Base-by-base conservation (phyloP, 2,329 filamentous ascomycete species). In the Hawksworthiomyces lignivorus region DNA sequence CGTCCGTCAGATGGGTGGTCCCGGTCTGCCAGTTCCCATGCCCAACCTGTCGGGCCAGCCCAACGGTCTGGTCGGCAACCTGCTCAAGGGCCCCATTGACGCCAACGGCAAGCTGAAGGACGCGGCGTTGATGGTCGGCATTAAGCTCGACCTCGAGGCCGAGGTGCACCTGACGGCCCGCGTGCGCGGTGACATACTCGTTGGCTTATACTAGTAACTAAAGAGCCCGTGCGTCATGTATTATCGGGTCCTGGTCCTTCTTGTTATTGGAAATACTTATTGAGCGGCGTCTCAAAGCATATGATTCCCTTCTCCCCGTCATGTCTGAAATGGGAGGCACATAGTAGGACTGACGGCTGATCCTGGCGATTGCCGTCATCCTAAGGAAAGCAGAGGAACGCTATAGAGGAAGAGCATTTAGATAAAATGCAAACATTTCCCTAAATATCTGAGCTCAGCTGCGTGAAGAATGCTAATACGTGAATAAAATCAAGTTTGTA, bases 91-190 rank as follows among this genome's bases (percentile, higher is more conserved):
- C 10, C 67, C 75, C 12, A 68, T 70, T 24, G 73, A 77, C 47
- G 69, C 73, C 22, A 61, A 77, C 41, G 75, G 76, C 46, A 71
- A 74, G 51, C 63, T 72, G 45, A 80, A 76, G 60, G 59, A 70
- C 30, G 72, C 76, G 5, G 74, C 73, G 2, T 63, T 80, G 32
- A 65, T 79, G 51, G 65, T 80, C 28, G 75, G 75, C 43, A 78
- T 80, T 62, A 79, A 80, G 64, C 64, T 80, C 27, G 76, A 80
- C 54, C 60, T 80, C 17, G 75, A 80, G 56, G 75, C 75, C 12
- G 75, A 80, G 55, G 72, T 80, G 32, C 74, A 80, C 55, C 59
- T 80, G 48, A 80, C 75, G 15, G 75, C 76, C 36, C 60, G 75
- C 39, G 65, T 80, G 46, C 65, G 73, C 35, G 75, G 76, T 66